Evolutionary conservation across 345 rosid genomes (phyloP), one percentile per base, ranked within the genome.

Genomic region (Reutealis trisperma): DNA sequence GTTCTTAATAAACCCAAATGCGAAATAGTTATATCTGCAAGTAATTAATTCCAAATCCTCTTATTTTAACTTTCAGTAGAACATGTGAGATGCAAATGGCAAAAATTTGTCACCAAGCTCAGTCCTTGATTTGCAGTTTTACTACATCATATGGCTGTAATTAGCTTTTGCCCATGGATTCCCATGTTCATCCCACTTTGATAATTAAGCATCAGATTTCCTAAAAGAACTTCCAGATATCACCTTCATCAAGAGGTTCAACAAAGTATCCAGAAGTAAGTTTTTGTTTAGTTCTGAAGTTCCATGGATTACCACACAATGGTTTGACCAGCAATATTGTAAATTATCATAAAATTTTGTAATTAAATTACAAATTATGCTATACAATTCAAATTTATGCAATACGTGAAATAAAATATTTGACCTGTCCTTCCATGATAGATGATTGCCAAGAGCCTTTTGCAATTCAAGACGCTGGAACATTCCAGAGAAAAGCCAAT

Each of bases 351-450:
- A 14, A 44, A 64, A 14, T 45, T 4, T 14, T 52, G 13, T 16
- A 18, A 18, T 19, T 54, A 65, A 61, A 42, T 19, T 13, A 59
- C 49, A 37, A 49, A 63, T 8, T 24, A 45, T 2, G 25, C 64
- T 73, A 49, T 24, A 49, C 11, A 76, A 32, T 45, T 73, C 57
- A 8, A 21, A 67, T 68, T 54, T 30, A 34, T 21, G 44, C 24
- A 74, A 59, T 37, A 42, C 9, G 25, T 44, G n/a, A 80, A 52
- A 45, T 47, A 60, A 21, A 47, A 47, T 18, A 32, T 32, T 45
- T 83, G 76, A 93, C 99, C 98, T 92, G 82, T 93, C 98, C 81
- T 96, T 96, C 97, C 99, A 96, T 27, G 99, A 92, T 63, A 96
- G 98, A 88, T 96, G 98, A 87, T 89, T 91, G 80, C 99, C 99